These are phyloP conservation scores for Coccomyxa sp. DNA, from an alignment of 139 green algal genomes.

Conservation along the genomic window DNA sequence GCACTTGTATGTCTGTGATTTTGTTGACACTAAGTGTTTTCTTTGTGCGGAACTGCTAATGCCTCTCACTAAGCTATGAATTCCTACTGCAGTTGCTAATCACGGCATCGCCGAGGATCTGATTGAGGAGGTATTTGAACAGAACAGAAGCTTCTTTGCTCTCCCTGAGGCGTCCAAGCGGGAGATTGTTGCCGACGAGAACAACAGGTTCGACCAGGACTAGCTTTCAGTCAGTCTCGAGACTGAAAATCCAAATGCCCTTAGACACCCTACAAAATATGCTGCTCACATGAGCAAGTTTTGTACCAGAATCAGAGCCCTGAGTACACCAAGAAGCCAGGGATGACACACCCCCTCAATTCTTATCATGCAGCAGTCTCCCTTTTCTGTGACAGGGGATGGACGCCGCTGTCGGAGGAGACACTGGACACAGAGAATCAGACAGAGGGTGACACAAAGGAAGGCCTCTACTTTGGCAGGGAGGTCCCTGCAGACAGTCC, in stretches of 20 bases:
- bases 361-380: no score
- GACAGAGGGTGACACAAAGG: conserved; percentile 80
- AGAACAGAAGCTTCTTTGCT: conserved; percentile 65
- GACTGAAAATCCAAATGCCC: no score
- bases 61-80: background rate
- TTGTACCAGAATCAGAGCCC: no score
- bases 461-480: conserved; percentile 79
- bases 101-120: conserved; percentile 67
- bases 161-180: conserved; percentile 70
- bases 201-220: conserved; percentile 32
- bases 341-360: no score
- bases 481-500: conserved; percentile 42
- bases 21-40: background rate
- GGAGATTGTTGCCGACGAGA: conserved; percentile 55
- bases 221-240: background rate
- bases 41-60: background rate
- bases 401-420: conserved; percentile 64
- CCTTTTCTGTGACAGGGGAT: conserved; percentile 24
- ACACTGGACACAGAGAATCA: conserved; percentile 72
- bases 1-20: background rate
- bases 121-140: conserved; percentile 41
- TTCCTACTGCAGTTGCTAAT: conserved; percentile 47
- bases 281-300: no score
- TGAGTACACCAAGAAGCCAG: no score
- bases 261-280: no score